Percentiles rank a stretch among this genome's conserved stretches.
Conservation (phyloP, 768 basidiomycete genomes). For the Cystofilobasidium macerans region DNA sequence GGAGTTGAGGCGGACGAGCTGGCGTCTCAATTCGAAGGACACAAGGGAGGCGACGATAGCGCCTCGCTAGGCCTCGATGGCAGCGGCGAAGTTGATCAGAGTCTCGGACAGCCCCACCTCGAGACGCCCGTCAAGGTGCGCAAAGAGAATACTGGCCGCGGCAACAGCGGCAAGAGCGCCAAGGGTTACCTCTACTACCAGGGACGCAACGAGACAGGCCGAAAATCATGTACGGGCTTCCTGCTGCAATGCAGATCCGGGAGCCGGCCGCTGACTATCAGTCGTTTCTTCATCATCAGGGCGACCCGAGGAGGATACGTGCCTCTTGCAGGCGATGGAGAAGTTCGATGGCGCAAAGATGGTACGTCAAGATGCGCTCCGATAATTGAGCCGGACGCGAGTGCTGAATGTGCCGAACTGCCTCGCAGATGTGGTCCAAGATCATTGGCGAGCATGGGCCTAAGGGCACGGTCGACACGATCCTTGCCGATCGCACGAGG, state of each 20-base stretch:
- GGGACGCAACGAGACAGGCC: not conserved
- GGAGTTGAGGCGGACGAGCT: too few relatives aligned
- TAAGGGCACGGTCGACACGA: not conserved
- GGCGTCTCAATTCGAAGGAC: too few relatives aligned
- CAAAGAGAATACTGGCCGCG: not conserved
- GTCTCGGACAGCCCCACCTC: not conserved
- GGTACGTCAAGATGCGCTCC: too few relatives aligned
- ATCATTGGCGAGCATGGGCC: not conserved
- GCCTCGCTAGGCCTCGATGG: too few relatives aligned
- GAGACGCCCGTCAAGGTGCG: not conserved
- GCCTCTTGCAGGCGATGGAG: not conserved
- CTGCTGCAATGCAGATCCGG: not conserved
- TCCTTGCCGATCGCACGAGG: not conserved
- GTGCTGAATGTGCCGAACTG: too few relatives aligned
- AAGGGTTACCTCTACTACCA: slow-evolving; percentile 4
- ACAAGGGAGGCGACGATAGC: too few relatives aligned
- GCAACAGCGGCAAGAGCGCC: not conserved
- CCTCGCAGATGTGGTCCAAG: not conserved
- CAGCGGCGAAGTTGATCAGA: not conserved
- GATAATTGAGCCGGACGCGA: too few relatives aligned
- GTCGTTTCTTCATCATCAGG: not conserved
- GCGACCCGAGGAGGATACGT: not conserved
- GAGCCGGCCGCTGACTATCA: not conserved
- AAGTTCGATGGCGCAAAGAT: not conserved
- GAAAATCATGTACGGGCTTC: not conserved